Evolutionary conservation across 2,329 filamentous ascomycete species (phyloP).

Genomic region (Niveomyces coronatus): DNA sequence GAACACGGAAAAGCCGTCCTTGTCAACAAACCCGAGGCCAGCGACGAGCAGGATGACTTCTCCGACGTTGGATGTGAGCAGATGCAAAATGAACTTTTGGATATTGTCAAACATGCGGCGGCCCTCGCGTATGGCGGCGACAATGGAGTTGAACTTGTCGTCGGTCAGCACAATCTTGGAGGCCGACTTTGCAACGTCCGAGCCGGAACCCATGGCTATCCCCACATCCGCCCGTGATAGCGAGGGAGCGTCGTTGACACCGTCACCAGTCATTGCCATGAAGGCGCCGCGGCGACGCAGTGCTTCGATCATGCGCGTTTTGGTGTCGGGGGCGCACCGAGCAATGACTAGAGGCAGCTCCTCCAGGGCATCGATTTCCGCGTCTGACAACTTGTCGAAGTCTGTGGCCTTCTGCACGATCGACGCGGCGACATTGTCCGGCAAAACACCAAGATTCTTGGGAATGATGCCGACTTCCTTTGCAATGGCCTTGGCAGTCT

Average conservation of each 20-base stretch:
- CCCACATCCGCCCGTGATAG: slow-evolving; percentile 74
- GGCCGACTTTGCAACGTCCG: slow-evolving; percentile 76
- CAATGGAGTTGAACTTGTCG: slow-evolving; percentile 81
- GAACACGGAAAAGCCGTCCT: slow-evolving; percentile 64
- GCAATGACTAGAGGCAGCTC: slow-evolving; percentile 74
- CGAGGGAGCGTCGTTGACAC: slow-evolving; percentile 78
- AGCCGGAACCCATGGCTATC: slow-evolving; percentile 84
- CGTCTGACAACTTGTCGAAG: slow-evolving; percentile 68
- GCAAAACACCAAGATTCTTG: slow-evolving; percentile 46
- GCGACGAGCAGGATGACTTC: slow-evolving; percentile 74
- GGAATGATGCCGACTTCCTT: slow-evolving; percentile 70
- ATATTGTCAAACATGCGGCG: slow-evolving; percentile 83
- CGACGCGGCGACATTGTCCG: slow-evolving; percentile 51
- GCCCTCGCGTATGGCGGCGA: slow-evolving; percentile 73
- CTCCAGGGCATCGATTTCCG: slow-evolving; percentile 63
- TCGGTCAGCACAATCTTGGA: slow-evolving; percentile 75
- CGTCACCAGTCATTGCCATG: slow-evolving; percentile 82
- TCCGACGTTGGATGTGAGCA: slow-evolving; percentile 72
- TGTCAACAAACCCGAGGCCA: slow-evolving; percentile 72
- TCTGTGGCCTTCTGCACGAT: slow-evolving; percentile 68
- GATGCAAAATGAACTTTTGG: slow-evolving; percentile 74
- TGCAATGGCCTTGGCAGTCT: slow-evolving; percentile 70
- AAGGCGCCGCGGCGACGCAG: slow-evolving; percentile 66
- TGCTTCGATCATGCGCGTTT: slow-evolving; percentile 85
- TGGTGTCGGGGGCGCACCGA: slow-evolving; percentile 75